Conservation (phyloP, 2,329 filamentous ascomycete species). For the Ophiocordyceps camponoti-rufipedis region DNA sequence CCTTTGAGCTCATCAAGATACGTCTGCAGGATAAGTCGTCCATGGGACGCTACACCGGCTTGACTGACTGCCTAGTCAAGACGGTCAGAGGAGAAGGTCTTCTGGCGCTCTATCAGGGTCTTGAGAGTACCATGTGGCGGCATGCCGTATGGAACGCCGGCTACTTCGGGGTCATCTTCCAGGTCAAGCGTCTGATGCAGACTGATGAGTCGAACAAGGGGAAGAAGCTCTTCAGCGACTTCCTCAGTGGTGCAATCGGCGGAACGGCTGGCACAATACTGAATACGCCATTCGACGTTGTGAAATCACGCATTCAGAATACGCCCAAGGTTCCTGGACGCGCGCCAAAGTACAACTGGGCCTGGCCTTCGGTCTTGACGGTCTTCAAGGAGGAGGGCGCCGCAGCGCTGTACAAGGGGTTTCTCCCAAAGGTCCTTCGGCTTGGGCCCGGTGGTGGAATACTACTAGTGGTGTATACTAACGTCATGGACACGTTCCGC, state of each 20-base stretch:
- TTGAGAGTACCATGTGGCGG: constrained; percentile 93
- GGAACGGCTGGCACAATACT: constrained; percentile 77
- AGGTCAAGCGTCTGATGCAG: constrained; percentile 74
- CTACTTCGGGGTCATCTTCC: constrained; percentile 98
- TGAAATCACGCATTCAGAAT: constrained; percentile 98
- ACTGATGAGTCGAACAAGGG: constrained; percentile 60
- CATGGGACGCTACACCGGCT: constrained; percentile 70
- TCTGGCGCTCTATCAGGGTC: constrained; percentile 84
- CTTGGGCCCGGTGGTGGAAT: constrained; percentile 44
- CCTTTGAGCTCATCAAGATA: constrained; percentile 98
- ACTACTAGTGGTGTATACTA: constrained; percentile 71
- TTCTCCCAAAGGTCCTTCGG: constrained; percentile 63
- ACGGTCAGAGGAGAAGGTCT: constrained; percentile 70
- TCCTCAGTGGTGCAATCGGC: constrained; percentile 72
- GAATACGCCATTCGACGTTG: constrained; percentile 93
- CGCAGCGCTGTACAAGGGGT: constrained; percentile 86
- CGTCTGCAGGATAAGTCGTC: constrained; percentile 90
- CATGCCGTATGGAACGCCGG: constrained; percentile 82
- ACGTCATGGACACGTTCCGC: constrained; percentile 84
- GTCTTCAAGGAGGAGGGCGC: constrained; percentile 92
- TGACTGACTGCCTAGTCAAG: constrained; percentile 64
- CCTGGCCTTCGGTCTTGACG: constrained; percentile 68
- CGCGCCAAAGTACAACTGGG: constrained; percentile 96
- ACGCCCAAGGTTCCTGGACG: constrained; percentile 65
- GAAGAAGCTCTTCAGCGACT: constrained; percentile 63